phyloP scores from a whole-genome alignment of 495 filamentous ascomycete species.

The Podospora didyma region DNA sequence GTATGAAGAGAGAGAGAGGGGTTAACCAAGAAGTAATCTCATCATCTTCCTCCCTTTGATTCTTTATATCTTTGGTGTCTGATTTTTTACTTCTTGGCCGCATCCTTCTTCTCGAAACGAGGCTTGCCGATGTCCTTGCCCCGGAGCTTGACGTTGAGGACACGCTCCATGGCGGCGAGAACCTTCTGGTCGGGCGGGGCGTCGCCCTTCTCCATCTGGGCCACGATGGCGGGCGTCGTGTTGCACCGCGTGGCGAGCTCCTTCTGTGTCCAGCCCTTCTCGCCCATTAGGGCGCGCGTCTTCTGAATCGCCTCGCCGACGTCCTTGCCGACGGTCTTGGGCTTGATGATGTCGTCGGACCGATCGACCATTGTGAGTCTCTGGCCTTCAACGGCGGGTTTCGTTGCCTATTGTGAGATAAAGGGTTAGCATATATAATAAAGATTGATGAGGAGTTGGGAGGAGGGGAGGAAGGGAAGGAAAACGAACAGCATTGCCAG shows the following conservation, averaged over 20 bases:
- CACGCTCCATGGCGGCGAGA: slow-evolving; percentile 72
- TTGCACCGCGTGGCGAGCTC: slow-evolving; percentile 94
- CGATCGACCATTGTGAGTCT: slow-evolving; percentile 98
- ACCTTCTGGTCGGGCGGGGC: slow-evolving; percentile 84
- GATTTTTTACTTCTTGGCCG: slow-evolving; percentile 28
- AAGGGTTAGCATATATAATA: slow-evolving; percentile 1
- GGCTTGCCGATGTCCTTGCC: slow-evolving; percentile 73
- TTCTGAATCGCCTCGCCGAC: slow-evolving; percentile 81
- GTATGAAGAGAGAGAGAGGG: not conserved
- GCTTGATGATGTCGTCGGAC: slow-evolving; percentile 94
- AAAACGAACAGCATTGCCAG: slow-evolving; percentile 69
- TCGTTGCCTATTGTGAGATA: slow-evolving; percentile 44
- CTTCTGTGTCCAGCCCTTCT: slow-evolving; percentile 86
- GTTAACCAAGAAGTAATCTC: not conserved
- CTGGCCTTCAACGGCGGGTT: slow-evolving; percentile 75
- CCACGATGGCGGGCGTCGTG: slow-evolving; percentile 72
- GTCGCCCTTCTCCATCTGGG: slow-evolving; percentile 80
- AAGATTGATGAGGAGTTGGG: no score
- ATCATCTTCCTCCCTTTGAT: not conserved
- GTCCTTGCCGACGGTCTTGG: slow-evolving; percentile 75
- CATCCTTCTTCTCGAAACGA: slow-evolving; percentile 68
- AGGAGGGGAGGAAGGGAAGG: not conserved
- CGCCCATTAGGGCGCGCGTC: slow-evolving; percentile 60
- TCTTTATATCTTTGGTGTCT: no score
- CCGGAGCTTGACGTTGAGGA: slow-evolving; percentile 80